phyloP scores from a whole-genome alignment of 495 filamentous ascomycete genomes.

The Hyaloscypha hepaticicola region DNA sequence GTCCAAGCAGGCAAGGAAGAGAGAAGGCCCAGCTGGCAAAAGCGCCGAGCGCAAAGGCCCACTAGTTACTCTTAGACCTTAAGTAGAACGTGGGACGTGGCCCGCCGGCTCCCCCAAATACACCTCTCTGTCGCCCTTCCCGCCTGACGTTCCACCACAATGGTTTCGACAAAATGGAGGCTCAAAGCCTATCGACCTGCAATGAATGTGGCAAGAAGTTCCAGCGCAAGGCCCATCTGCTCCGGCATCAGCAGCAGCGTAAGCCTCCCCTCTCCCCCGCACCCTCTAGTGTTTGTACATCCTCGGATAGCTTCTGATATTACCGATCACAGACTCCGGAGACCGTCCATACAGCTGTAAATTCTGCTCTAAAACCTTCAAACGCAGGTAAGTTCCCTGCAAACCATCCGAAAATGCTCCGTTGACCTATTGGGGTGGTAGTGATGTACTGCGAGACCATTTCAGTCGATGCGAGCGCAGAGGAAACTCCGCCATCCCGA shows the following conservation, averaged over 20 bases:
- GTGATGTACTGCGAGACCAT: slow-evolving; percentile 34
- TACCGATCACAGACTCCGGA: slow-evolving; percentile 22
- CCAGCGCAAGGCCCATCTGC: slow-evolving; percentile 32
- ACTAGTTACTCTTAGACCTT: not conserved
- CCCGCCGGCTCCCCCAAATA: slow-evolving; percentile 1
- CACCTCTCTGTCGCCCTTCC: slow-evolving; percentile 11
- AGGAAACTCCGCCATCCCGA: slow-evolving; percentile 28
- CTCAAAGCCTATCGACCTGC: slow-evolving; percentile 30
- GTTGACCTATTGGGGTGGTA: slow-evolving; percentile 21
- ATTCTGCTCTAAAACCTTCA: slow-evolving; percentile 35
- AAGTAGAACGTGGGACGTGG: not conserved
- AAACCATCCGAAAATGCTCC: not conserved
- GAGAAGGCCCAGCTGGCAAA: not conserved
- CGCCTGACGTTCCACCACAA: slow-evolving; percentile 20
- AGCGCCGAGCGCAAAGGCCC: not conserved
- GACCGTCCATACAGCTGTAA: slow-evolving; percentile 31
- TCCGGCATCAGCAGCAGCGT: slow-evolving; percentile 33
- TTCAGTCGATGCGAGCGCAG: slow-evolving; percentile 31
- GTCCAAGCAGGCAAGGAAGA: not conserved
- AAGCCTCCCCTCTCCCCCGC: slow-evolving; percentile 7
- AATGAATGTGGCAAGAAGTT: slow-evolving; percentile 32
- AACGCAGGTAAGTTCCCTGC: slow-evolving; percentile 27
- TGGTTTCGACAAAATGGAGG: slow-evolving; percentile 24
- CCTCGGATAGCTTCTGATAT: slow-evolving; percentile 12
- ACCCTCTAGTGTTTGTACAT: not conserved